phyloP scores from a whole-genome alignment of 2,329 filamentous ascomycete genomes.

The Epichloe festucae region DNA sequence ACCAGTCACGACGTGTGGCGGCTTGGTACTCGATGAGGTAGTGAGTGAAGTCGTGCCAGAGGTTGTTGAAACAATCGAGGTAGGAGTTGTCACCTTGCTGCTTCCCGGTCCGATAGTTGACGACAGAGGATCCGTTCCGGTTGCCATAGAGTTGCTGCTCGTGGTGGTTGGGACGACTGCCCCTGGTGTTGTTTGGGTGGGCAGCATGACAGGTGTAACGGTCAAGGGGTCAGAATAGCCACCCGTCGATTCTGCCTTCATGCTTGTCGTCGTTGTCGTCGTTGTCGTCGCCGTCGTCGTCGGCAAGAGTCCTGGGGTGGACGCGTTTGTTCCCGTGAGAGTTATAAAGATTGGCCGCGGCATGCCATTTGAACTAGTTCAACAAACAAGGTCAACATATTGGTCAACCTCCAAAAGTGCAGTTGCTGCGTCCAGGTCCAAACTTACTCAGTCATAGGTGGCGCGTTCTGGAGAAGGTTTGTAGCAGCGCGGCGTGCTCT shows the following conservation, averaged over 20 bases:
- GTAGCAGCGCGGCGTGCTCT: conserved; percentile 12
- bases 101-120: background rate
- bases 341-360: background rate
- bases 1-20: background rate
- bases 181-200: background rate
- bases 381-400: background rate
- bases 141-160: background rate
- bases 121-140: background rate
- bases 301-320: background rate
- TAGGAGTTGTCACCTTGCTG: background rate
- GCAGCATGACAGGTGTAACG: background rate
- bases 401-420: background rate
- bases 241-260: background rate
- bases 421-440: background rate
- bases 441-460: background rate
- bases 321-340: background rate
- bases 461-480: background rate
- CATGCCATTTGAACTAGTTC: background rate
- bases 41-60: background rate
- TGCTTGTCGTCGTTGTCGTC: no score
- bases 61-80: background rate
- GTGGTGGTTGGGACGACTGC: background rate
- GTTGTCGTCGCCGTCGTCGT: background rate
- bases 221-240: background rate
- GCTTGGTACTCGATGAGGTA: background rate